Conservation (phyloP, 2,329 filamentous ascomycete species). For the Aspergillus sp. region DNA sequence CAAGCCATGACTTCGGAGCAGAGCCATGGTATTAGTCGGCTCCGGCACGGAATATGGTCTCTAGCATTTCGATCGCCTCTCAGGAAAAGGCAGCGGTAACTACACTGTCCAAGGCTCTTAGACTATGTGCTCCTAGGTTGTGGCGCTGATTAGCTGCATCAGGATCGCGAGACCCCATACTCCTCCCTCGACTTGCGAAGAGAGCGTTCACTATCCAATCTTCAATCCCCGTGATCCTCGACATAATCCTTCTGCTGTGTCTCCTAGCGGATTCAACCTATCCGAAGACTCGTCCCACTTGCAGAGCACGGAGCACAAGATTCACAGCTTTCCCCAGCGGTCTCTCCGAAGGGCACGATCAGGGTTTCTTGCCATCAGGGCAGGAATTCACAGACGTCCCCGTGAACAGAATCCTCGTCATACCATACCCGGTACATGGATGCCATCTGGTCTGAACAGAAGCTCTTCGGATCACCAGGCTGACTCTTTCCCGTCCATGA, state of each 20-base stretch:
- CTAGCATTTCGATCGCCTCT: slow-evolving; percentile 11
- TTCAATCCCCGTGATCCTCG: slow-evolving; percentile 29
- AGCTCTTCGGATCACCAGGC: slow-evolving; percentile 10
- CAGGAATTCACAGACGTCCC: slow-evolving; percentile 17
- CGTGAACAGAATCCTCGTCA: neutral
- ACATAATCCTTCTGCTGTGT: slow-evolving; percentile 22
- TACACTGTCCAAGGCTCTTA: neutral
- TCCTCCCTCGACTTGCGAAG: slow-evolving; percentile 20
- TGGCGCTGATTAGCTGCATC: neutral
- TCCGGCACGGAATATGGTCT: slow-evolving; percentile 12
- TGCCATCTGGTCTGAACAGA: slow-evolving; percentile 13
- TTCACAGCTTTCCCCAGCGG: slow-evolving; percentile 19
- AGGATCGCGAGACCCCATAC: slow-evolving; percentile 7
- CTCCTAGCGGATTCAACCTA: slow-evolving; percentile 5
- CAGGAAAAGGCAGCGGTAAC: slow-evolving; percentile 17
- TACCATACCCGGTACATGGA: slow-evolving; percentile 6
- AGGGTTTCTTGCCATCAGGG: slow-evolving; percentile 22
- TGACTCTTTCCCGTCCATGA: slow-evolving; percentile 9
- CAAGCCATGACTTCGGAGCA: slow-evolving; percentile 3
- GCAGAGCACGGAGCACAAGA: slow-evolving; percentile 15
- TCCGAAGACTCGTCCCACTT: slow-evolving; percentile 9
- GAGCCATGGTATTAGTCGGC: neutral
- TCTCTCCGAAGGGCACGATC: slow-evolving; percentile 26
- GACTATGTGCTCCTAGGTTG: neutral
- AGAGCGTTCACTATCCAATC: slow-evolving; percentile 28